Evolutionary conservation across 208 protist species (phyloP).

Genomic region (Naegleria fowleri): DNA sequence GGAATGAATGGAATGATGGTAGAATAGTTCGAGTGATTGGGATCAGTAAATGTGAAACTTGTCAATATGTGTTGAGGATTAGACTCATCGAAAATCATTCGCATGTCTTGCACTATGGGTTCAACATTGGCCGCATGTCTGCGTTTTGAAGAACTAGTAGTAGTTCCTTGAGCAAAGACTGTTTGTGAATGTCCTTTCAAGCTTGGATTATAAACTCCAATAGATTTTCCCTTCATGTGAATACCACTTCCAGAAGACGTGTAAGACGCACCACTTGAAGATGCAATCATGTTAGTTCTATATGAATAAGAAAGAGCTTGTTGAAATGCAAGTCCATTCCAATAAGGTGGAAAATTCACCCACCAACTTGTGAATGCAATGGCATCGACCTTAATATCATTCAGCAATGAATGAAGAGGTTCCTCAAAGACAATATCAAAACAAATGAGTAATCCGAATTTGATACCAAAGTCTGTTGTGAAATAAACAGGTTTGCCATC

Average conservation of each 20-base stretch:
- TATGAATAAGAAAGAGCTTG: not conserved
- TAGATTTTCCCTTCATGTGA: not conserved
- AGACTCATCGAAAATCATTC: not conserved
- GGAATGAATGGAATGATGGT: not conserved
- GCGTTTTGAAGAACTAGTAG: not conserved
- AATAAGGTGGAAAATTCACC: constrained; percentile 3
- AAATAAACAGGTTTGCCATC: constrained; percentile 7
- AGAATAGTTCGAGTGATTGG: not conserved
- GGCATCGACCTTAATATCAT: not conserved
- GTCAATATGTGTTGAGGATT: not conserved
- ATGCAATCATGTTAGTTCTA: not conserved
- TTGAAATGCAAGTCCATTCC: not conserved
- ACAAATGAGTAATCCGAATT: constrained; percentile 19
- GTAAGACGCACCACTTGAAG: not conserved
- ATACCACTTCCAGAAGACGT: not conserved
- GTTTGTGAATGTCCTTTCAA: not conserved
- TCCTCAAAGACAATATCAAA: not conserved
- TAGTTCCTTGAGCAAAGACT: not conserved
- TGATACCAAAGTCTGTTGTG: not conserved
- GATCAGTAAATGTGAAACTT: not conserved
- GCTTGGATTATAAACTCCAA: not conserved
- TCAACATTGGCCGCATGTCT: too few species aligned
- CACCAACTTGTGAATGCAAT: not conserved
- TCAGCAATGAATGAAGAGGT: not conserved
- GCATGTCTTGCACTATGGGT: not conserved